Evolutionary conservation across 441 rosid genomes (phyloP).

Genomic region (Dalechampia spathulata): DNA sequence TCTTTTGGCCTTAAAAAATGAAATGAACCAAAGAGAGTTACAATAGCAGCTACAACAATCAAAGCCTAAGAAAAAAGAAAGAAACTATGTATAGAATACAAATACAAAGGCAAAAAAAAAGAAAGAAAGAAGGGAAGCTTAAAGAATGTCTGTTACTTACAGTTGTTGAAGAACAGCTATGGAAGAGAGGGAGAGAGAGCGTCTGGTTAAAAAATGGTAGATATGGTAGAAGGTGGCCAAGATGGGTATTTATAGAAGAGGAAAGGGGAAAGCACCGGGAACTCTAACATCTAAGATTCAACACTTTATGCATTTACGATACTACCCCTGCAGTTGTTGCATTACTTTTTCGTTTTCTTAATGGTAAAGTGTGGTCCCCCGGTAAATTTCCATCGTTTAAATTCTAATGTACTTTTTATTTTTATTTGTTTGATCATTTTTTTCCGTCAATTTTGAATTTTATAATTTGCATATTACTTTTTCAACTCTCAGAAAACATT

Average conservation of each 20-base stretch:
- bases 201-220: slow-evolving; percentile 17
- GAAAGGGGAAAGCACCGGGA: too few species aligned
- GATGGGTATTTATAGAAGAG: slow-evolving; percentile 28
- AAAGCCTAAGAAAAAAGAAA: neutral
- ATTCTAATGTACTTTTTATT: too few species aligned
- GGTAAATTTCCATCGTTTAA: too few species aligned
- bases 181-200: neutral
- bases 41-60: neutral
- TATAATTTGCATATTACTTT: too few species aligned
- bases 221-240: neutral
- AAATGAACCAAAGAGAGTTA: slow-evolving; percentile 6
- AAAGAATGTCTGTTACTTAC: slow-evolving; percentile 32
- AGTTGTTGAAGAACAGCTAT: slow-evolving; percentile 16
- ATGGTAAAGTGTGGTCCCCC: too few species aligned
- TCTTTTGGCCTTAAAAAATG: slow-evolving; percentile 12
- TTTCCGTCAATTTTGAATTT: too few species aligned
- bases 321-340: too few species aligned
- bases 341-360: too few species aligned
- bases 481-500: too few species aligned
- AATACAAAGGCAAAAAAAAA: neutral
- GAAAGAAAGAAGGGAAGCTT: neutral
- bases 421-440: too few species aligned
- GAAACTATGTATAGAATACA: neutral
- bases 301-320: too few species aligned
- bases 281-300: too few species aligned